phyloP scores from a whole-genome alignment of 179 eudicot genomes.

The Beta lomatogona region DNA sequence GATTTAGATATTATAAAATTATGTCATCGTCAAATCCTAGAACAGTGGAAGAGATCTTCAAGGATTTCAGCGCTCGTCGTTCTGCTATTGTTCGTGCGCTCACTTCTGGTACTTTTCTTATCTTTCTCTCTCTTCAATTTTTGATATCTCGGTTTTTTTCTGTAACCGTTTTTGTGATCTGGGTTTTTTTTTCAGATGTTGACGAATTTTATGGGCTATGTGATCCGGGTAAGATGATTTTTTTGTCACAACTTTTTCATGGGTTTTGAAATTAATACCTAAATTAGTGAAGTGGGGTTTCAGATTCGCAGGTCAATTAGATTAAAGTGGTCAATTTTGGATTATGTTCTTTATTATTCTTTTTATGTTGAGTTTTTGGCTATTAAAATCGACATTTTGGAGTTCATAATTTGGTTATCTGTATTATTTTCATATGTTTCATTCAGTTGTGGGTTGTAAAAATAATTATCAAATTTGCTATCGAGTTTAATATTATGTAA shows the following conservation, averaged over 20 bases:
- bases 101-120: slow-evolving; percentile 32
- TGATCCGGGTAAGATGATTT: slow-evolving; percentile 33
- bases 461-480: neutral
- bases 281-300: neutral
- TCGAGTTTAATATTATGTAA: neutral
- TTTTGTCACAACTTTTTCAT: neutral
- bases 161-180: slow-evolving; percentile 24
- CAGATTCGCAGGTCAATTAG: slow-evolving; percentile 9
- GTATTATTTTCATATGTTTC: neutral
- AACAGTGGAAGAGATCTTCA: slow-evolving; percentile 43
- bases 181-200: slow-evolving; percentile 33
- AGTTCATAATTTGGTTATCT: neutral
- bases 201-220: slow-evolving; percentile 44
- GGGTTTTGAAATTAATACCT: neutral
- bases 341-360: neutral
- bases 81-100: slow-evolving; percentile 49
- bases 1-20: neutral
- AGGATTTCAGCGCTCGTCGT: slow-evolving; percentile 51
- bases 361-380: neutral
- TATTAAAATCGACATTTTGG: neutral
- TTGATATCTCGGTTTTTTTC: slow-evolving; percentile 16
- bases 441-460: neutral
- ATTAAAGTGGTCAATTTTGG: neutral
- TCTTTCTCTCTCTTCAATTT: neutral
- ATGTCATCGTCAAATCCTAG: slow-evolving; percentile 35